These are phyloP conservation scores for Fusarium sp. DNA, from an alignment of 2,329 filamentous ascomycete species.

Conservation along the genomic window DNA sequence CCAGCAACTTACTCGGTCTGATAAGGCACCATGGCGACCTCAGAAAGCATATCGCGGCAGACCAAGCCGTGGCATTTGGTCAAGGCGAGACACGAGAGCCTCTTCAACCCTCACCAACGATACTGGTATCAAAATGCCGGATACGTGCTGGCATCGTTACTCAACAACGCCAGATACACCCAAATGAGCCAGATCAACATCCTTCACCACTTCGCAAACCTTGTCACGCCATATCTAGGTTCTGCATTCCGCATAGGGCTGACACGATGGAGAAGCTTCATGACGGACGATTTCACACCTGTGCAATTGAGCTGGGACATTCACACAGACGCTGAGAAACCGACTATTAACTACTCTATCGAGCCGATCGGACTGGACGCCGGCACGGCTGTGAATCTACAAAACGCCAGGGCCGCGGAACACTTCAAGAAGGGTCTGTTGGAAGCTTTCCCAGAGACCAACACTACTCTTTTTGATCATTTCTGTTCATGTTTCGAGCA, in stretches of 20 bases:
- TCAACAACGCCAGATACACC: neutral
- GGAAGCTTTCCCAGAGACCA: neutral
- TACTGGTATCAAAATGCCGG: conserved; percentile 11
- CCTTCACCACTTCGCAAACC: neutral
- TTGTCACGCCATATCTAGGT: conserved; percentile 8
- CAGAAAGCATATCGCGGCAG: neutral
- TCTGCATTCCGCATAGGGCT: neutral
- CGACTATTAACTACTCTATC: conserved; percentile 48
- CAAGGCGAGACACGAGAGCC: neutral
- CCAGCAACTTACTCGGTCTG: neutral
- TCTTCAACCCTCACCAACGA: neutral
- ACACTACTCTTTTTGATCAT: conserved; percentile 2
- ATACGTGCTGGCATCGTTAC: neutral
- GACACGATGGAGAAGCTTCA: conserved; percentile 51
- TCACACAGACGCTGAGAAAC: conserved; percentile 22
- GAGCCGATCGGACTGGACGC: conserved; percentile 49
- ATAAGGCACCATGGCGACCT: neutral
- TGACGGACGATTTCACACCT: conserved; percentile 54
- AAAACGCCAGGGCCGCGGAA: conserved; percentile 31
- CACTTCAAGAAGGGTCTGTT: neutral
- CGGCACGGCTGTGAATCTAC: conserved; percentile 41
- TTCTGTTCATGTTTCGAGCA: neutral
- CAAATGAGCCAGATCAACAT: neutral
- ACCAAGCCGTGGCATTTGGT: neutral
- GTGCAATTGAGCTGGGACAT: conserved; percentile 55